Base-by-base conservation (phyloP, 306 rosid species). In the Medicago arabica region DNA sequence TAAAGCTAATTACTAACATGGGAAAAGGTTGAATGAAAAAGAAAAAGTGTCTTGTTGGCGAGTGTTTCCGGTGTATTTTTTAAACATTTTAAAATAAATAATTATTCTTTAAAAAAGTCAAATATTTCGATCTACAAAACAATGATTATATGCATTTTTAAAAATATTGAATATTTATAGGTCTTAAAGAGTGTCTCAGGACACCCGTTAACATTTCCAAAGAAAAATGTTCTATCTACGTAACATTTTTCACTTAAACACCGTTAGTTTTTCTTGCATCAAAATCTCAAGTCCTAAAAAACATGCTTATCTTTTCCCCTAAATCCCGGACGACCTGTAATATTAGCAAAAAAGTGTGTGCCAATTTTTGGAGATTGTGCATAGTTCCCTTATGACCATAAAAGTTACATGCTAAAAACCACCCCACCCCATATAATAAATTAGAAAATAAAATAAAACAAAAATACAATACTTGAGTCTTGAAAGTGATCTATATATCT, bases 261-360 rank as follows among this genome's bases (percentile, higher is more conserved):
- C 83, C 82, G 76, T 75, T 69, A 59, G 67, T 79, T 55, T 70
- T 1, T 69, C 72, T 72, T 66, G 59, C 82, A 85, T 86, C 91
- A 88, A 89, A 89, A 91, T 86, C 90, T 88, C 78, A 77, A 90
- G 82, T 78, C 84, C 82, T 87, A 77, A 83, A 88, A 85, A 86
- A 87, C 92, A 86, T 85, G 72, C 69, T 79, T 78, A 84, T 91
- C 92, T 85, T 87, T 88, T 83, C 67, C 96, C 98, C 88, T 80
- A 76, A 92, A 90, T 87, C 93, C 98, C 88, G 98, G 97, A 85
- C 39, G 91, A 85, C 90, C 93, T 86, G 84, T 41, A 86, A 82
- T 87, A 43, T 54, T 69, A 59, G 83, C 80, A 74, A 84, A 86
- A 82, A 84, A 85, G 83, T 69, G 77, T 76, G 84, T 84, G 86